Conservation (phyloP, 1,284 basidiomycete genomes). For the Fistulinella cinereoalba region DNA sequence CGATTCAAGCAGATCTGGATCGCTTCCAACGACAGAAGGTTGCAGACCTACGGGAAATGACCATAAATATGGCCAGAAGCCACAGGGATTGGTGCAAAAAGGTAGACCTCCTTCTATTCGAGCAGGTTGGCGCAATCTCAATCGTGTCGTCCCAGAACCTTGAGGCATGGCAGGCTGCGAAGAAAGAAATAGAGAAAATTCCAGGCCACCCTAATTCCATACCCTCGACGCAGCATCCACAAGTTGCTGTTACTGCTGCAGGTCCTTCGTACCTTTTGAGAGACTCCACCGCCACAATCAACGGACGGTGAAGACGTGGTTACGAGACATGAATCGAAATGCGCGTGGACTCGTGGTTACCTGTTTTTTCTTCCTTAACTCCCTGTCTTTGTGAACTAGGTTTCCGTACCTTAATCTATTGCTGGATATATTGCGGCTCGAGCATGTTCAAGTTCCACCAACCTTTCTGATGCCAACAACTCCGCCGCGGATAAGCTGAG, state of each 20-base stretch:
- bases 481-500: no score
- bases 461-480: constrained; percentile 10
- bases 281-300: constrained; percentile 61
- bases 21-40: constrained; percentile 99
- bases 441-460: constrained; percentile 3
- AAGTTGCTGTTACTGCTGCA: constrained; percentile 31
- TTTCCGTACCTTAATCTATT: constrained; percentile 25
- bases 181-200: constrained; percentile 86
- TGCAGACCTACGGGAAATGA: constrained; percentile 90
- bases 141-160: constrained; percentile 65
- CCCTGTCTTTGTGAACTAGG: constrained; percentile 14
- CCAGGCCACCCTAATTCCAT: constrained; percentile 81
- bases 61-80: constrained; percentile 83
- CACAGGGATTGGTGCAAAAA: constrained; percentile 96
- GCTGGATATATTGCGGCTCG: constrained; percentile 22
- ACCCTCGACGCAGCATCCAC: constrained; percentile 39
- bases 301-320: constrained; percentile 40
- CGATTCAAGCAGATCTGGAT: constrained; percentile 97
- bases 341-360: constrained; percentile 13
- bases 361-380: constrained; percentile 3
- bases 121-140: constrained; percentile 12
- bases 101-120: constrained; percentile 43
- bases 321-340: constrained; percentile 10
- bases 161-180: constrained; percentile 95
- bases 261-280: constrained; percentile 43